These are phyloP conservation scores for Rhamnella rubrinervis DNA, from an alignment of 331 rosid genomes.

Conservation along the genomic window DNA sequence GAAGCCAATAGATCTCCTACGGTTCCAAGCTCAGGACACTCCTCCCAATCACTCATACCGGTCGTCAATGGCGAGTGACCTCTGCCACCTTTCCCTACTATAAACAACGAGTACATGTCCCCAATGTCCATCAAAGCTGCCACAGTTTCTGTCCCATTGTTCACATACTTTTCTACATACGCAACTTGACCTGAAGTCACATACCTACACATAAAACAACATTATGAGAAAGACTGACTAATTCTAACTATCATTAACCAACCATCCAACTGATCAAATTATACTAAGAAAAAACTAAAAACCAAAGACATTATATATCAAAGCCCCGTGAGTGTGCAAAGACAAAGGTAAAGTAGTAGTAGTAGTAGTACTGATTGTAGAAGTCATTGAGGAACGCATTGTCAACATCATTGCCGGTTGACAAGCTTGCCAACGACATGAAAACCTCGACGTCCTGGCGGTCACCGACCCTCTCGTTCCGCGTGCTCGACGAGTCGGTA, in stretches of 20 bases:
- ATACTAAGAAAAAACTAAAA: too few relatives aligned
- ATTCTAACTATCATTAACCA: too few relatives aligned
- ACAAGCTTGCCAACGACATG: constrained; percentile 61
- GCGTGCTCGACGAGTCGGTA: constrained; percentile 17
- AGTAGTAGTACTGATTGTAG: constrained; percentile 48
- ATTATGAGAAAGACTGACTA: too few relatives aligned
- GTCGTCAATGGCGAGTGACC: constrained; percentile 74
- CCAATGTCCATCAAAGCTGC: constrained; percentile 60
- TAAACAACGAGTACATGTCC: constrained; percentile 72
- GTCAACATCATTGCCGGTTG: constrained; percentile 55
- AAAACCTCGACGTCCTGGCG: constrained; percentile 49
- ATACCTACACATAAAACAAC: constrained; percentile 24
- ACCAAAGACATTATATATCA: too few relatives aligned
- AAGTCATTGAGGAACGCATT: constrained; percentile 71
- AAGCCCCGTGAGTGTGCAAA: too few relatives aligned
- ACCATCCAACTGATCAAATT: too few relatives aligned
- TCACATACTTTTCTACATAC: constrained; percentile 78
- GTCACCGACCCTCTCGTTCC: constrained; percentile 20
- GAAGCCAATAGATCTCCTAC: constrained; percentile 95
- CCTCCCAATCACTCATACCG: constrained; percentile 95
- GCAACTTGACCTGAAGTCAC: constrained; percentile 79
- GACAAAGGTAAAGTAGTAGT: not conserved
- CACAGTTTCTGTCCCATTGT: constrained; percentile 60
- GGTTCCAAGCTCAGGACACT: constrained; percentile 90
- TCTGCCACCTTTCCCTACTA: constrained; percentile 87